phyloP scores from a whole-genome alignment of 2,329 filamentous ascomycete species.

The Monosporascus sp. region DNA sequence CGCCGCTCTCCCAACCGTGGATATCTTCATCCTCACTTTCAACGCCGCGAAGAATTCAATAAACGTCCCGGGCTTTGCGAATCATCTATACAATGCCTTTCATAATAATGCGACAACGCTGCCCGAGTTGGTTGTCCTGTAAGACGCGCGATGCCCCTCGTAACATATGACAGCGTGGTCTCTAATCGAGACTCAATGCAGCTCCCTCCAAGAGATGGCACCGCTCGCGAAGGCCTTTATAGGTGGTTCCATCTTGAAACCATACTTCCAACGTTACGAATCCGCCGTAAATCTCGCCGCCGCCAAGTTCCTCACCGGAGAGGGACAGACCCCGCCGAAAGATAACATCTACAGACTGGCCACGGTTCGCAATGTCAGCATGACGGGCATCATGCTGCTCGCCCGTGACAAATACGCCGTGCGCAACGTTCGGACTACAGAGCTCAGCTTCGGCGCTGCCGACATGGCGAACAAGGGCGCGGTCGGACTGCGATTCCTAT shows the following conservation, averaged over 20 bases:
- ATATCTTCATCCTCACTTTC: slow-evolving; percentile 78
- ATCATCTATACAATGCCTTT: slow-evolving; percentile 61
- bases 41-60: slow-evolving; percentile 76
- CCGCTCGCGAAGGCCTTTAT: slow-evolving; percentile 82
- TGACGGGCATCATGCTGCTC: slow-evolving; percentile 87
- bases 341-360: slow-evolving; percentile 62
- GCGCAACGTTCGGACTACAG: slow-evolving; percentile 65
- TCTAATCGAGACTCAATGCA: slow-evolving; percentile 25
- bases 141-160: slow-evolving; percentile 25
- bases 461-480: slow-evolving; percentile 97
- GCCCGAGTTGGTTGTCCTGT: slow-evolving; percentile 54
- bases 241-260: slow-evolving; percentile 70
- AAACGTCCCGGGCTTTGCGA: slow-evolving; percentile 63
- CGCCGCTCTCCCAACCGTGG: slow-evolving; percentile 48
- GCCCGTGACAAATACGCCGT: slow-evolving; percentile 59
- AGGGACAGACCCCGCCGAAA: slow-evolving; percentile 12
- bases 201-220: slow-evolving; percentile 84
- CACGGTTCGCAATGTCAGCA: slow-evolving; percentile 69
- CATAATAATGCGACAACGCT: slow-evolving; percentile 39
- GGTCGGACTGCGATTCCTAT: slow-evolving; percentile 69
- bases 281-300: slow-evolving; percentile 68
- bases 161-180: not conserved
- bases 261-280: slow-evolving; percentile 69
- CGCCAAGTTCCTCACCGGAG: slow-evolving; percentile 28
- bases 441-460: slow-evolving; percentile 76